Evolutionary conservation across 768 basidiomycete species (phyloP).

Genomic region (Kwoniella bestiolae): DNA sequence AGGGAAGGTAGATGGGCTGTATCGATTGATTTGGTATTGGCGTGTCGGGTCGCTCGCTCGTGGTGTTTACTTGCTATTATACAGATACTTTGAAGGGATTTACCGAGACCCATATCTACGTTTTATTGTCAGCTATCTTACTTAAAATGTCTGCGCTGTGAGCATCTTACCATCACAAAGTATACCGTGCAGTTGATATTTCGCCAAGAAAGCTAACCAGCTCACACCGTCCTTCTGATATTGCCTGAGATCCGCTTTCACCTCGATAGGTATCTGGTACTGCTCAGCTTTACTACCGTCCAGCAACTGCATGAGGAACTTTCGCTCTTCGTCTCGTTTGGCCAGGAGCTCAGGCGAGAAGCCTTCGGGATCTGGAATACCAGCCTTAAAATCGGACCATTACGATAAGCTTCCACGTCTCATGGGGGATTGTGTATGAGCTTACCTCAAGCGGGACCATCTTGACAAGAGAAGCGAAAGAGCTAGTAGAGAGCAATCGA

Average conservation of each 20-base stretch:
- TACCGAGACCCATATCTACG: conserved; percentile 97
- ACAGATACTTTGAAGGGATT: conserved; percentile 96
- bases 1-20: conserved; percentile 86
- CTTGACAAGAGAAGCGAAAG: conserved; percentile 94
- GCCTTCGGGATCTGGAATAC: conserved; percentile 91
- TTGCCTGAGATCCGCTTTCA: conserved; percentile 92
- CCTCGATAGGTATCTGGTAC: conserved; percentile 79
- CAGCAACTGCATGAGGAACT: conserved; percentile 88
- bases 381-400: conserved; percentile 67
- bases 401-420: background rate
- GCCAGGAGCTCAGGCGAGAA: conserved; percentile 86
- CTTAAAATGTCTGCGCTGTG: background rate
- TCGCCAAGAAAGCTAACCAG: conserved; percentile 97
- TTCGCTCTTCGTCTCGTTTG: conserved; percentile 82
- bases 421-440: background rate
- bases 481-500: conserved; percentile 91
- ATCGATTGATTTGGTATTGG: conserved; percentile 71
- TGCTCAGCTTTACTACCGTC: conserved; percentile 94
- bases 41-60: conserved; percentile 74
- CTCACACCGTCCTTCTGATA: conserved; percentile 99
- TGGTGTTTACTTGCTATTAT: conserved; percentile 92
- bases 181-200: conserved; percentile 96
- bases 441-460: conserved; percentile 95
- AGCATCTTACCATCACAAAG: conserved; percentile 83
- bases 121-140: conserved; percentile 13